phyloP scores from a whole-genome alignment of 2,329 filamentous ascomycete genomes.

The Fusarium nanum region DNA sequence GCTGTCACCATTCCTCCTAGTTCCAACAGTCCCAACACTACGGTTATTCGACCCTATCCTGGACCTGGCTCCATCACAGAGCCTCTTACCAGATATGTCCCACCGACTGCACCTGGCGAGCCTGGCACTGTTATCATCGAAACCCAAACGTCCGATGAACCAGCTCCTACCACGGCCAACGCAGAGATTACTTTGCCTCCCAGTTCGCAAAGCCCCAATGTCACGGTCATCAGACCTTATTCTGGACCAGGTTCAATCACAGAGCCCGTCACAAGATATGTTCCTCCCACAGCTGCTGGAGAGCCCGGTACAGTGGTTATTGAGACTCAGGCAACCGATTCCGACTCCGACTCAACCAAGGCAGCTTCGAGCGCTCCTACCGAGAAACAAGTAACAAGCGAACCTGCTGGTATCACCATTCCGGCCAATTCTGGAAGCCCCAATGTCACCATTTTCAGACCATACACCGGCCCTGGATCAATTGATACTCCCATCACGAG shows the following conservation, averaged over 20 bases:
- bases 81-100: slow-evolving; percentile 12
- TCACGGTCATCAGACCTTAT: slow-evolving; percentile 13
- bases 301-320: slow-evolving; percentile 22
- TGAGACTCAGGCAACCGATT: slow-evolving; percentile 8
- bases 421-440: slow-evolving; percentile 4
- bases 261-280: slow-evolving; percentile 16
- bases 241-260: slow-evolving; percentile 19
- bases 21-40: slow-evolving; percentile 12
- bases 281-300: slow-evolving; percentile 5
- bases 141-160: background rate
- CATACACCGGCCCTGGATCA: slow-evolving; percentile 2
- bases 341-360: background rate
- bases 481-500: slow-evolving; percentile 1
- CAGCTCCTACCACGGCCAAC: background rate
- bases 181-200: slow-evolving; percentile 15
- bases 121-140: slow-evolving; percentile 21
- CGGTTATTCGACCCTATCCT: slow-evolving; percentile 15
- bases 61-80: slow-evolving; percentile 11
- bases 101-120: slow-evolving; percentile 4
- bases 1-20: slow-evolving; percentile 14
- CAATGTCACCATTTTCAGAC: background rate
- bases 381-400: background rate
- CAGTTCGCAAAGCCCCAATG: slow-evolving; percentile 7
- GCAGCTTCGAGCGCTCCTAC: background rate
- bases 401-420: slow-evolving; percentile 7